Conservation (phyloP, 768 basidiomycete genomes). For the Tulasnella sp. region DNA sequence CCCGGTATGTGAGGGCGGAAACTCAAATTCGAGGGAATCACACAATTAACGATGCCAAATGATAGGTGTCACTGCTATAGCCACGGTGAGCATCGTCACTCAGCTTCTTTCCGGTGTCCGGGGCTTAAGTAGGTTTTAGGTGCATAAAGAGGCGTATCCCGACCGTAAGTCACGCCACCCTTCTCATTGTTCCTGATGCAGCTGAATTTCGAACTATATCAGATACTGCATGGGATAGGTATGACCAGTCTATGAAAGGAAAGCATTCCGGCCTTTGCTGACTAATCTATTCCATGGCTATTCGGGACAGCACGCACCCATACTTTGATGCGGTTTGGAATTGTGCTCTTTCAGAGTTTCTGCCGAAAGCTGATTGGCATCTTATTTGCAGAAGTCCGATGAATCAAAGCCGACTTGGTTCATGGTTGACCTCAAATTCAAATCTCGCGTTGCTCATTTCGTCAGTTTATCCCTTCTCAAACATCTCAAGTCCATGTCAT, state of each 20-base stretch:
- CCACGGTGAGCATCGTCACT: slow-evolving; percentile 52
- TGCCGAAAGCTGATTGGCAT: background rate
- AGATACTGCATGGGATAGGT: slow-evolving; percentile 93
- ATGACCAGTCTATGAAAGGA: slow-evolving; percentile 36
- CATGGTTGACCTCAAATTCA: slow-evolving; percentile 82
- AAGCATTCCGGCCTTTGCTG: background rate
- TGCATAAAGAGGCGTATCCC: slow-evolving; percentile 81
- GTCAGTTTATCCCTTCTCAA: slow-evolving; percentile 74
- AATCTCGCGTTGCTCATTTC: slow-evolving; percentile 61
- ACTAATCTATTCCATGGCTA: background rate
- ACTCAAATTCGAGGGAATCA: background rate
- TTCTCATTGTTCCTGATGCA: background rate
- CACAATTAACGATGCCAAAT: background rate
- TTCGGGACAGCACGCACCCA: slow-evolving; percentile 56
- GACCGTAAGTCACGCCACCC: slow-evolving; percentile 58
- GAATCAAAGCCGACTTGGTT: slow-evolving; percentile 78
- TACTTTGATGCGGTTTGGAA: slow-evolving; percentile 67
- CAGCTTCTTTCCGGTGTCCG: background rate
- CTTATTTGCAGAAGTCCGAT: slow-evolving; percentile 63
- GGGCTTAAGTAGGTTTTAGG: slow-evolving; percentile 41
- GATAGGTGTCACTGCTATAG: slow-evolving; percentile 74
- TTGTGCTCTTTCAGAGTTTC: background rate
- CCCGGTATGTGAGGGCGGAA: slow-evolving; percentile 55
- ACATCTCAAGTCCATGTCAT: slow-evolving; percentile 50
- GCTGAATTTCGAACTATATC: background rate